Conservation (phyloP, 805 yeast genomes). For the Lipomyces kockii region DNA sequence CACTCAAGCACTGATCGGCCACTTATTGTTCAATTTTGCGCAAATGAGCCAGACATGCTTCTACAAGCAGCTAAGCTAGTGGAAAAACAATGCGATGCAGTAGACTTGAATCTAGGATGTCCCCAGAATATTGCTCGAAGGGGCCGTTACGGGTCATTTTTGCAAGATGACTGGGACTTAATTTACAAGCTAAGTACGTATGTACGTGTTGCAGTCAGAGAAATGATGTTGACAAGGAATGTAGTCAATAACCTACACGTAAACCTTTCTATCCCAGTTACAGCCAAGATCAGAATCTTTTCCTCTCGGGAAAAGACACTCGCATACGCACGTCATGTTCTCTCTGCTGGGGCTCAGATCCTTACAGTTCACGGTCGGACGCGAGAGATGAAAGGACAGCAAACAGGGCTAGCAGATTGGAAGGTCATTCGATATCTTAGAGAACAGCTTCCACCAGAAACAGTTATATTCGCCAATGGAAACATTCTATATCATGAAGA, state of each 20-base stretch:
- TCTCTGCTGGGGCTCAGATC: constrained; percentile 93
- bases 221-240: not conserved
- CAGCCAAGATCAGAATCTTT: constrained; percentile 91
- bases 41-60: constrained; percentile 87
- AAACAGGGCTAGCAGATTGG: constrained; percentile 97
- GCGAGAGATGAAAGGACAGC: constrained; percentile 96
- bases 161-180: constrained; percentile 96
- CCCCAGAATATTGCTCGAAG: constrained; percentile 97
- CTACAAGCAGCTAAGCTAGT: constrained; percentile 81
- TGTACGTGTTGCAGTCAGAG: not conserved
- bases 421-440: constrained; percentile 69
- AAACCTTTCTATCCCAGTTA: constrained; percentile 77
- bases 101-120: constrained; percentile 93
- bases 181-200: constrained; percentile 57
- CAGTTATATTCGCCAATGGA: constrained; percentile 93
- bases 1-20: constrained; percentile 74
- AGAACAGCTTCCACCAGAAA: constrained; percentile 77
- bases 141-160: constrained; percentile 93
- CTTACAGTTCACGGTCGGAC: constrained; percentile 94
- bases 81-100: constrained; percentile 88
- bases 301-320: constrained; percentile 83
- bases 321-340: constrained; percentile 84
- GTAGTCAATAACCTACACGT: constrained; percentile 70
- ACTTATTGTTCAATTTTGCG: constrained; percentile 91
- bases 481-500: constrained; percentile 91